Conservation (phyloP, 2,329 filamentous ascomycete genomes). For the Myriosclerotinia duriaeana region DNA sequence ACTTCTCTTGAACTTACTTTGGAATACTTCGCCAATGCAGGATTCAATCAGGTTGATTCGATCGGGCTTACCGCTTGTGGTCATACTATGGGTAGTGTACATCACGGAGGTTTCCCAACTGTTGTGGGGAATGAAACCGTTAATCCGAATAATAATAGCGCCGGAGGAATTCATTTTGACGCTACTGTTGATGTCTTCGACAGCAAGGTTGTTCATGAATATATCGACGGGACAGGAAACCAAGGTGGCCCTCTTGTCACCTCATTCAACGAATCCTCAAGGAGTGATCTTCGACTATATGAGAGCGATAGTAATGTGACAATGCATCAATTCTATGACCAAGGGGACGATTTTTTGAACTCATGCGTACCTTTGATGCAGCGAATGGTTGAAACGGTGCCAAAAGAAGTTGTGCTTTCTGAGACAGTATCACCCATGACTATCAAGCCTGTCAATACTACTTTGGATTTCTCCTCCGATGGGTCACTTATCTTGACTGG, state of each 20-base stretch:
- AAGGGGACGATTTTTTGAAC: conserved; percentile 46
- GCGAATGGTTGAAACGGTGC: conserved; percentile 60
- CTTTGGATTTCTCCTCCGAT: conserved; percentile 29
- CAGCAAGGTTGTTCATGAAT: conserved; percentile 52
- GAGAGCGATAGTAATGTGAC: conserved; percentile 56
- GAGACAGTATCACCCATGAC: conserved; percentile 54
- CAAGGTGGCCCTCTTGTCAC: conserved; percentile 48
- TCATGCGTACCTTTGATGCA: conserved; percentile 54
- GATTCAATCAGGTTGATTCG: conserved; percentile 32
- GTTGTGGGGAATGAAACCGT: conserved; percentile 20
- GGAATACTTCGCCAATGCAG: conserved; percentile 30
- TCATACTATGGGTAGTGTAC: conserved; percentile 29
- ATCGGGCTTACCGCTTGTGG: conserved; percentile 31
- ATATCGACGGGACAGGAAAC: conserved; percentile 48
- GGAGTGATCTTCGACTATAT: conserved; percentile 56
- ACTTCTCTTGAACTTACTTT: conserved; percentile 25
- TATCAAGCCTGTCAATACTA: conserved; percentile 54
- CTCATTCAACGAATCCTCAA: conserved; percentile 52
- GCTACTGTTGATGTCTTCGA: conserved; percentile 51
- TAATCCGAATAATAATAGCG: conserved; percentile 17
- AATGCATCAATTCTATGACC: conserved; percentile 48
- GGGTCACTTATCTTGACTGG: conserved; percentile 30
- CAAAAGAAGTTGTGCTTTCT: conserved; percentile 50
- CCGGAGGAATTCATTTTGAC: conserved; percentile 42
- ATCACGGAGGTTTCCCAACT: conserved; percentile 26